Evolutionary conservation across 2,329 filamentous ascomycete genomes (phyloP).

Genomic region (Pseudogymnoascus verrucosus): DNA sequence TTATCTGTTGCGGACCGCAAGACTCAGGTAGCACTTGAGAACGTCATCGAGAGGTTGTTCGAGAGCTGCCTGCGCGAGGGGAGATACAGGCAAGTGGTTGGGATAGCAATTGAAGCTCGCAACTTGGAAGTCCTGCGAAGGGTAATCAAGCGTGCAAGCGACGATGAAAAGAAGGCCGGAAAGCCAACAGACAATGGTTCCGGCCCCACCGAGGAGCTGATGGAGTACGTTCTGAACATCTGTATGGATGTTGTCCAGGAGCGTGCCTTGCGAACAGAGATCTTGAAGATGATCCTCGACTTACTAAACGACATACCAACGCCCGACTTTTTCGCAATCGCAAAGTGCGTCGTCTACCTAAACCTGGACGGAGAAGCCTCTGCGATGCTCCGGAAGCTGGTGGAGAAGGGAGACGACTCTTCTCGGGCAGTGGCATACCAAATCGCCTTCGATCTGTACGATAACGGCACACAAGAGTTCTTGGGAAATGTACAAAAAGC

Average conservation of each 20-base stretch:
- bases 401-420: constrained; percentile 67
- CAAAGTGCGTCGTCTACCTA: constrained; percentile 93
- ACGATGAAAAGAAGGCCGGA: constrained; percentile 67
- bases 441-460: constrained; percentile 95
- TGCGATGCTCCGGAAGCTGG: constrained; percentile 71
- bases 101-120: constrained; percentile 91
- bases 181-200: constrained; percentile 46
- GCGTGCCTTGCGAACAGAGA: constrained; percentile 72
- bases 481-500: constrained; percentile 79
- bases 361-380: constrained; percentile 88
- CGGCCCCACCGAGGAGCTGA: constrained; percentile 75
- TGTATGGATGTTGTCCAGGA: constrained; percentile 98
- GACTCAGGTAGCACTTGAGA: constrained; percentile 72
- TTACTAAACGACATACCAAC: constrained; percentile 87
- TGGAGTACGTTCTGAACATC: constrained; percentile 93
- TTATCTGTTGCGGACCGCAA: constrained; percentile 49
- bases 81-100: constrained; percentile 90
- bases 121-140: constrained; percentile 79
- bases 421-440: constrained; percentile 88
- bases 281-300: constrained; percentile 84
- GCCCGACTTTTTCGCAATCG: constrained; percentile 96
- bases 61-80: constrained; percentile 80
- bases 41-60: constrained; percentile 81
- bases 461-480: constrained; percentile 98
- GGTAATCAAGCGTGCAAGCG: constrained; percentile 81